A percentile compares a stretch with the other conserved stretches of the same genome.
phyloP scores from a whole-genome alignment of 176 grass and related monocot genomes.

The Coix lacrymajobi region DNA sequence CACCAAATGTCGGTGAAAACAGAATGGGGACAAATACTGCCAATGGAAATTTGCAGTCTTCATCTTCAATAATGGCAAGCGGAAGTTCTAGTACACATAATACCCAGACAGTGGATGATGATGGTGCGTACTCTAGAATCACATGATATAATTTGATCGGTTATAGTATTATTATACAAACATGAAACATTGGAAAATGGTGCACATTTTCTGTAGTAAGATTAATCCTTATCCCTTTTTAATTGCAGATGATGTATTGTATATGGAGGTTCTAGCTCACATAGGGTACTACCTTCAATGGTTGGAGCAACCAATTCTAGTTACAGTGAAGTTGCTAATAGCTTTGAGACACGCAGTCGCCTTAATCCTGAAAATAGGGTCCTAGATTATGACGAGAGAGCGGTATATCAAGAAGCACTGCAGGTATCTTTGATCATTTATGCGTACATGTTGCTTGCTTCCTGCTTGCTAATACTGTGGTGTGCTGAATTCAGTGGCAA shows the following conservation, averaged over 20 bases:
- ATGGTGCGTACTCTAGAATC: conserved; percentile 29
- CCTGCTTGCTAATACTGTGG: conserved; percentile 3
- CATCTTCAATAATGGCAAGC: conserved; percentile 21
- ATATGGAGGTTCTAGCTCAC: conserved; percentile 39
- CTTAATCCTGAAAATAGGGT: conserved; percentile 53
- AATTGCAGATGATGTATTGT: conserved; percentile 61
- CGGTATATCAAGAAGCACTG: conserved; percentile 88
- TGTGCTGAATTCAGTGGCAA: neutral
- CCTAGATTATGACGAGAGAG: conserved; percentile 69
- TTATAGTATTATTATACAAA: neutral
- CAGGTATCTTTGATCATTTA: conserved; percentile 50
- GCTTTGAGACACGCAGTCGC: conserved; percentile 43
- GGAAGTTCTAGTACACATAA: conserved; percentile 9
- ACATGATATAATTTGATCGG: conserved; percentile 3
- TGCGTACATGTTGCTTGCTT: neutral
- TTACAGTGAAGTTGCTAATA: conserved; percentile 23
- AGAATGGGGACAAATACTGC: conserved; percentile 18
- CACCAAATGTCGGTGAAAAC: conserved; percentile 19
- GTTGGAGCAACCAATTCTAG: conserved; percentile 36
- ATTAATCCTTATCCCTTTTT: conserved; percentile 19
- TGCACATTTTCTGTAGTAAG: neutral
- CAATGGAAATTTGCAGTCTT: conserved; percentile 32
- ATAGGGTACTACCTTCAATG: conserved; percentile 57
- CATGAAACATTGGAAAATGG: neutral
- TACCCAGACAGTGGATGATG: conserved; percentile 10